These are phyloP conservation scores for Cudoniella acicularis DNA, from an alignment of 495 filamentous ascomycete genomes.

Conservation along the genomic window DNA sequence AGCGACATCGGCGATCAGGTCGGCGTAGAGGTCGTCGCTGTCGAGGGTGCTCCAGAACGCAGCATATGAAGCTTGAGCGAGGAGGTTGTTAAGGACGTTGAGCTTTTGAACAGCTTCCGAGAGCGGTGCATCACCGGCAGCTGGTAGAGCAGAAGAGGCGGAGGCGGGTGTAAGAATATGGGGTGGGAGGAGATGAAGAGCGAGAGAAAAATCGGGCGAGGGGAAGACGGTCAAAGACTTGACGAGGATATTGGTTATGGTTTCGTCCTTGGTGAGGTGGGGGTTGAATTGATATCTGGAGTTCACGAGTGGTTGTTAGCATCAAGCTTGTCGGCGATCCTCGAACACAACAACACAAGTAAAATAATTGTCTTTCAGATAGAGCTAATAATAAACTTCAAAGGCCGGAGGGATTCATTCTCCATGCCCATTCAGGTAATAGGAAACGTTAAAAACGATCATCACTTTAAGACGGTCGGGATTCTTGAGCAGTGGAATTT, in stretches of 20 bases:
- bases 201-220: conserved; percentile 89
- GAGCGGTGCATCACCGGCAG: conserved; percentile 42
- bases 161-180: conserved; percentile 52
- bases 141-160: conserved; percentile 41
- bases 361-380: conserved; percentile 49
- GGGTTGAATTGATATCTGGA: conserved; percentile 99
- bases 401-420: conserved; percentile 43
- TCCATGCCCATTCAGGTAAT: conserved; percentile 77
- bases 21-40: conserved; percentile 92
- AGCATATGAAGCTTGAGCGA: conserved; percentile 80
- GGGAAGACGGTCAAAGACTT: conserved; percentile 98
- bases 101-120: conserved; percentile 89
- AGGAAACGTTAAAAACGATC: conserved; percentile 90
- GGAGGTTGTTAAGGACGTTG: conserved; percentile 73
- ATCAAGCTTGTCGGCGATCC: neutral
- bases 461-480: conserved; percentile 48
- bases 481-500: neutral
- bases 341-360: neutral
- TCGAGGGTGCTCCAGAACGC: conserved; percentile 93
- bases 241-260: conserved; percentile 96
- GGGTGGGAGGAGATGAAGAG: conserved; percentile 84
- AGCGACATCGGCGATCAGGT: conserved; percentile 86
- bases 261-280: conserved; percentile 93
- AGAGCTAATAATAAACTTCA: conserved; percentile 60
- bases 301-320: neutral